These are phyloP conservation scores for Senna tora DNA, from an alignment of 306 rosid genomes.

Conservation along the genomic window DNA sequence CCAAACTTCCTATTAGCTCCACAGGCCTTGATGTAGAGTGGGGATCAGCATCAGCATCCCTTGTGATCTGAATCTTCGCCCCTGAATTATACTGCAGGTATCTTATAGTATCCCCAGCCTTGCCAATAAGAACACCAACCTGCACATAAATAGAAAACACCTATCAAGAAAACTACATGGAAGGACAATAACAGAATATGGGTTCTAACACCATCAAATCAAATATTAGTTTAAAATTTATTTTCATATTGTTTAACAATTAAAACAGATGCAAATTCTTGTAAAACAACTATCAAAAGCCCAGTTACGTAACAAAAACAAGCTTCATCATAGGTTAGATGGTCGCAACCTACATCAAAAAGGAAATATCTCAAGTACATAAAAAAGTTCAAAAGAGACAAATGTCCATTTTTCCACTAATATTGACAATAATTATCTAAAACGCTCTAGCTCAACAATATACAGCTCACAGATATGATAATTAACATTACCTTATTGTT, in stretches of 20 bases:
- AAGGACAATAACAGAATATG: background rate
- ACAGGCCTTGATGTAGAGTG: slow-evolving; percentile 70
- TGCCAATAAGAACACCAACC: slow-evolving; percentile 99
- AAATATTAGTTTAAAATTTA: background rate
- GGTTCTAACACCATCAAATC: background rate
- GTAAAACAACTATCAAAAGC: background rate
- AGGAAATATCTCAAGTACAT: slow-evolving; percentile 2
- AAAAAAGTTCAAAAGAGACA: background rate
- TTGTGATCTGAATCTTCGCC: slow-evolving; percentile 92
- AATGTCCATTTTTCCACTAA: background rate
- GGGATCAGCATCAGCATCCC: slow-evolving; percentile 90
- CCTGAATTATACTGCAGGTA: slow-evolving; percentile 90
- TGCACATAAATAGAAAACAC: slow-evolving; percentile 42
- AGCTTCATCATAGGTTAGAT: background rate
- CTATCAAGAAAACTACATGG: slow-evolving; percentile 7
- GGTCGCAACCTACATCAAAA: background rate
- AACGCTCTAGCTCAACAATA: background rate
- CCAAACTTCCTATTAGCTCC: slow-evolving; percentile 79
- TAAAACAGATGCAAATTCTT: background rate
- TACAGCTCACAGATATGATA: background rate
- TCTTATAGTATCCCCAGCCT: slow-evolving; percentile 94
- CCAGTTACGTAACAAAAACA: background rate
- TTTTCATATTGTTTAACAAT: background rate
- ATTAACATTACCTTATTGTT: slow-evolving; percentile 73
- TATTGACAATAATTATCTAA: background rate